Evolutionary conservation across 257 asterid genomes (phyloP), one percentile per base, ranked within the genome.

Genomic region (Solanum rostratum): DNA sequence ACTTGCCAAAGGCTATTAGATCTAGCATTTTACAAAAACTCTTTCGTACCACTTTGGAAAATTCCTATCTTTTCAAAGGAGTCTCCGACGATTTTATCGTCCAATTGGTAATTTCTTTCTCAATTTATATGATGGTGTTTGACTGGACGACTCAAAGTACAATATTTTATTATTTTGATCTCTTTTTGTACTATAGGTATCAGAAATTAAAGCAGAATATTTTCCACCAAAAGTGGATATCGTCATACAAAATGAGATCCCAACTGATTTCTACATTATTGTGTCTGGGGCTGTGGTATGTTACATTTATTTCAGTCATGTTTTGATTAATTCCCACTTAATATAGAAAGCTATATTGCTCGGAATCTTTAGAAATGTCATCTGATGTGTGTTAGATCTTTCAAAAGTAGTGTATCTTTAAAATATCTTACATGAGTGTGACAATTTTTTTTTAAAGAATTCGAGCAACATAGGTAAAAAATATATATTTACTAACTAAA

Each of bases 211-310:
- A 88, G 99, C 98, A 79, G 99, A 96, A 87, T 96, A 92, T 86
- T 94, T 90, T 86, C 99, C 99, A 52, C 99, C 99, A 33, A 93
- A 92, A 91, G 96, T 94, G 78, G 99, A 96, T 76, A 93, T 96
- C 3, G 85, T 94, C 86, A 92, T 95, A 83, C 96, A 93, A 87
- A 95, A 93, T 37, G 99, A 96, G 88, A 93, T 95, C 87, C 90
- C 99, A 80, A 96, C 98, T 84, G 99, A 95, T 92, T 93, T 95
- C 91, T 96, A 95, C 90, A 93, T 93, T 60, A 83, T 95, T 78
- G 98, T 90, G 14, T 96, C 98, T 8, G 99, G 99, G 87, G 95
- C 97, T 82, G 98, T 93, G 97, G 99, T 96, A 95, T 6, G 22
- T 59, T 84, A 63, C 55, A 49, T 54, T 53, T 79, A 39, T 41